Conservation (phyloP, 78 protist species). For the Dictyostelium citrinum region DNA sequence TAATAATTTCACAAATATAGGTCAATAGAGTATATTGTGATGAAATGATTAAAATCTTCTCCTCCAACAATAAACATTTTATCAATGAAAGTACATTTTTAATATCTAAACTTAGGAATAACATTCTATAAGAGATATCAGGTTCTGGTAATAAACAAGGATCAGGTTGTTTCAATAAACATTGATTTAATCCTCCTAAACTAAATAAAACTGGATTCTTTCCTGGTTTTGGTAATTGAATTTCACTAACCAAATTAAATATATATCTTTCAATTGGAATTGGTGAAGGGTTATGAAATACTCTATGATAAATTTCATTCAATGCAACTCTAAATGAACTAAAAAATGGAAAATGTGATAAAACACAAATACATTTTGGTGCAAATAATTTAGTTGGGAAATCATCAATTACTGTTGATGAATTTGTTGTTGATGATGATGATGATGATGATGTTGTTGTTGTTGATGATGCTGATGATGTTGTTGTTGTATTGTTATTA, state of each 20-base stretch:
- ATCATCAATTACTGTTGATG: neutral
- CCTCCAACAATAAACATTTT: constrained; percentile 51
- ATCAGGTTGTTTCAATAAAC: constrained; percentile 4
- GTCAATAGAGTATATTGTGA: constrained; percentile 58
- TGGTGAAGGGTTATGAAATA: constrained; percentile 34
- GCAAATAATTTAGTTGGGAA: neutral
- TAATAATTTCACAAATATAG: constrained; percentile 31
- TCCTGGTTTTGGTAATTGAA: constrained; percentile 56
- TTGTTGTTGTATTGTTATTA: neutral
- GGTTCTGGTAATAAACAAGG: constrained; percentile 67
- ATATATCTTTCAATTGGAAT: constrained; percentile 66
- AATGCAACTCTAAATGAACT: constrained; percentile 59
- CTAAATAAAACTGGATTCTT: constrained; percentile 12
- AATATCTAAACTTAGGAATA: constrained; percentile 62
- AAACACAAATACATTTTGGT: constrained; percentile 76
- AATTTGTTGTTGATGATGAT: neutral
- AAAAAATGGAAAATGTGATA: constrained; percentile 76
- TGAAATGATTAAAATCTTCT: constrained; percentile 45
- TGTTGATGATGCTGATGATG: neutral
- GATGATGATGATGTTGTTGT: neutral
- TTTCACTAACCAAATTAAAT: constrained; percentile 36
- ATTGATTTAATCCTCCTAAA: constrained; percentile 5
- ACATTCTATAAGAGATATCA: constrained; percentile 33
- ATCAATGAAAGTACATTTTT: constrained; percentile 31
- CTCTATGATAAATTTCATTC: constrained; percentile 70